Base-by-base conservation (phyloP, 306 rosid species). In the Rubus idaeus region DNA sequence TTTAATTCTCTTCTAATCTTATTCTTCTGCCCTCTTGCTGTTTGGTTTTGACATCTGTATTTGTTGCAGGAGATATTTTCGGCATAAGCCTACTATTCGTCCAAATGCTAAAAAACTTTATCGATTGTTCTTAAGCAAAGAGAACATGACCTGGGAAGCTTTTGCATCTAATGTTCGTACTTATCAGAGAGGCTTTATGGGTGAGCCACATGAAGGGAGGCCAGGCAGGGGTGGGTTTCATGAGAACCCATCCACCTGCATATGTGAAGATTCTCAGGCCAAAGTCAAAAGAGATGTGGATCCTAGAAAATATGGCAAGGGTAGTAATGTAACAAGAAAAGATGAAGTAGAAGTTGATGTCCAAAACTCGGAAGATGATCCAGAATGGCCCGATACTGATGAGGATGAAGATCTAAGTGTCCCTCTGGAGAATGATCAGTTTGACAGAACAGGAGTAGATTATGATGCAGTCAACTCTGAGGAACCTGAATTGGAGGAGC, bases 61-160 rank as follows among this genome's bases (percentile, higher is more conserved):
- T 64, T 82, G 78, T 80, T 74, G 75, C 82, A 95, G 99, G 96
- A 88, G 98, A 83, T 96, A 92, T 87, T 91, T 88, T 74, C 98
- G 98, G 69, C 99, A 96, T 86, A 96, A 96, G 82, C 99, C 99
- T 42, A 96, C 99, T 51, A 89, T 96, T 79, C 99, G 99, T 73
- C 99, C 99, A 70, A 96, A 96, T 87, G 94, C 94, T 71, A 96
- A 96, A 83, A 96, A 96, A 70, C 90, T 92, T 44, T 92, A 88
- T 64, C 86, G 91, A 40, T 80, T 92, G 87, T 90, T 92, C 88
- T 73, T 84, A 81, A 80, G 60, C 84, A 89, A 85, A 91, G 85
- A 55, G 65, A 91, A 96, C 83, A 83, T 80, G 88, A 92, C 98
- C 45, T 96, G 99, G 99, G 98, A 88, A 74, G 94, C 70, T 79